Base-by-base conservation (phyloP, 2,329 filamentous ascomycete genomes). In the Penicillium sp. region DNA sequence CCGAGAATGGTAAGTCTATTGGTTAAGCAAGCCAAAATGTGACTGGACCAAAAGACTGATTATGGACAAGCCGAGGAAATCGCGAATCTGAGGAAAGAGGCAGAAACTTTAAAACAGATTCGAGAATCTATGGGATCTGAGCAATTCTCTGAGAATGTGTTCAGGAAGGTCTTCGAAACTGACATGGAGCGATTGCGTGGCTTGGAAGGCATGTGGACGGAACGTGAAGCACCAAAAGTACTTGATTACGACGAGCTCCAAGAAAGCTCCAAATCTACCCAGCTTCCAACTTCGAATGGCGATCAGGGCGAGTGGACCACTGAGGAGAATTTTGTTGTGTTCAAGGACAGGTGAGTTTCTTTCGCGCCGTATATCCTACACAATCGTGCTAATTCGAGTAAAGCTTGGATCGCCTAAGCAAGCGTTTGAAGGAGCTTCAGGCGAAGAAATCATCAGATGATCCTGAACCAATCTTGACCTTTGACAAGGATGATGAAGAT, bases 171-270 rank as follows among this genome's bases (percentile, higher is more conserved):
- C 3, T 99, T 95, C 78, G 86, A 88, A 63, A 83, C 90, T 53
- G 95, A 99, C 71, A 90, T 99, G 57, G 83, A 89, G 65, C 87
- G 95, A 16, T 76, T 99, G 58, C 85, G 88, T 43, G 90, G 89
- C 14, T 96, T 97, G 86, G 89, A 95, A 72, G 94, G 96, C 65
- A 96, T 98, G 92, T 99, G 95, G 95, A 96, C 93, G 77, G 88
- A 86, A 4, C 86, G 93, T 66, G 86, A 86, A 63, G 83, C 89
- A 1, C 95, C 94, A 0, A 83, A 89, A 68, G 80, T 91, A 7
- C 82, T 98, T 13, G 82, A 89, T 42, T 96, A 90, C 74, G 83
- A 88, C 13, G 75, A 79, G 0, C 73, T 94, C 1, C 77, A 85
- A 51, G 72, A 82, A 22, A 81, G 87, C 55, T 82, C 85, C 2